Base-by-base conservation (phyloP, 179 eudicot genomes). In the Carnegiea gigantea region DNA sequence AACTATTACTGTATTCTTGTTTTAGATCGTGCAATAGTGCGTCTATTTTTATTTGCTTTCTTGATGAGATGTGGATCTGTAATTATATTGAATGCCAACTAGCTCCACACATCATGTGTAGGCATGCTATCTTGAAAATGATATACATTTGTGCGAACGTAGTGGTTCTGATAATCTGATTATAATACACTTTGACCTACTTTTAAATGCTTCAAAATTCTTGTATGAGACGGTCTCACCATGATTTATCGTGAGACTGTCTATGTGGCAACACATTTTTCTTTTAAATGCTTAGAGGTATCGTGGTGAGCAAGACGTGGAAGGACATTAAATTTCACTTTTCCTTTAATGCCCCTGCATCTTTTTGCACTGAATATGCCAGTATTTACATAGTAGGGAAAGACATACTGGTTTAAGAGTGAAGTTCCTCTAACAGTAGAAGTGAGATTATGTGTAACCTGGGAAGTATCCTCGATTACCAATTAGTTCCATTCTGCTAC, bases 211-310 rank as follows among this genome's bases (percentile, higher is more conserved):
- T 73, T 70, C n/a, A 28, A 8, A 57, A 40, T 40, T 4, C 48
- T 30, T 30, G 33, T 30, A 30, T 30, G 33, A 30, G 33, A 30
- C 33, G 2, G 33, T 30, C 33, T 30, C 33, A 30, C 33, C 33
- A 2, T 30, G 33, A 30, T 30, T 30, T 46, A 53, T 65, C 60
- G 57, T 64, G 70, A 46, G 78, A 40, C 65, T 11, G 6, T 23
- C 24, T 53, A 51, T 33, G 79, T 85, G 80, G 70, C 10, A 23
- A 33, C 11, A 28, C 75, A 40, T 77, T 62, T 30, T 30, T 30
- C 33, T 30, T 30, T 30, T 30, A 30, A 30, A 30, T 30, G 33
- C 33, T 30, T 30, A 30, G 33, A 30, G 33, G 33, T 30, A 30
- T 30, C 33, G 33, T 30, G 33, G 33, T 30, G 33, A 2, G 33